phyloP scores from a whole-genome alignment of 768 basidiomycete species.

The Tephrocybe sp. region DNA sequence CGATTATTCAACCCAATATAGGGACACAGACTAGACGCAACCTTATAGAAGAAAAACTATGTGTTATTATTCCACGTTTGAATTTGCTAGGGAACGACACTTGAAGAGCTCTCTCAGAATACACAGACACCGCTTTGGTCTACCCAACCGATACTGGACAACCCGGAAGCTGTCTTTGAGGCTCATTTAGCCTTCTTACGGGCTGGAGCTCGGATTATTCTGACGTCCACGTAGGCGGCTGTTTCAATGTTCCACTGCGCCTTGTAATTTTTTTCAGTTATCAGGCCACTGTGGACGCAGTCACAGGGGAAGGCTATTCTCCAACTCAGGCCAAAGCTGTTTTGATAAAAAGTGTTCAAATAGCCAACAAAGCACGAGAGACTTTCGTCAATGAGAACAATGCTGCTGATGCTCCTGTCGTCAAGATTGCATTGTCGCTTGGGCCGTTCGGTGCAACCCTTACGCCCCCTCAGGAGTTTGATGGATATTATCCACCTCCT shows the following conservation, averaged over 20 bases:
- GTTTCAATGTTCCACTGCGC: not conserved
- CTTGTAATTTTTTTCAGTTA: conserved; percentile 42
- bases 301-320: conserved; percentile 48
- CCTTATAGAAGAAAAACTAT: not conserved
- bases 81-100: conserved; percentile 52
- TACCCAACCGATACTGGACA: conserved; percentile 51
- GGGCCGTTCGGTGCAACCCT: conserved; percentile 75
- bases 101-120: conserved; percentile 50
- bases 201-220: conserved; percentile 64
- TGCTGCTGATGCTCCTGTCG: conserved; percentile 22
- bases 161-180: conserved; percentile 51
- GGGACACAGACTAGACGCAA: conserved; percentile 5
- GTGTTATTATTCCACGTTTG: not conserved
- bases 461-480: conserved; percentile 66
- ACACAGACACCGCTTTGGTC: conserved; percentile 69
- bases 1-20: not conserved
- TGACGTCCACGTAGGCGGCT: conserved; percentile 60
- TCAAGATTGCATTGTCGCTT: conserved; percentile 63
- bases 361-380: conserved; percentile 47
- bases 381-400: conserved; percentile 24
- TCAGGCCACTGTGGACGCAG: conserved; percentile 58
- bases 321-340: conserved; percentile 37
- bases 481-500: conserved; percentile 73
- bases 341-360: conserved; percentile 51
- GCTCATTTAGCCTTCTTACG: conserved; percentile 62